phyloP scores from a whole-genome alignment of 78 protist genomes.

The Cavenderia fasciculata region DNA sequence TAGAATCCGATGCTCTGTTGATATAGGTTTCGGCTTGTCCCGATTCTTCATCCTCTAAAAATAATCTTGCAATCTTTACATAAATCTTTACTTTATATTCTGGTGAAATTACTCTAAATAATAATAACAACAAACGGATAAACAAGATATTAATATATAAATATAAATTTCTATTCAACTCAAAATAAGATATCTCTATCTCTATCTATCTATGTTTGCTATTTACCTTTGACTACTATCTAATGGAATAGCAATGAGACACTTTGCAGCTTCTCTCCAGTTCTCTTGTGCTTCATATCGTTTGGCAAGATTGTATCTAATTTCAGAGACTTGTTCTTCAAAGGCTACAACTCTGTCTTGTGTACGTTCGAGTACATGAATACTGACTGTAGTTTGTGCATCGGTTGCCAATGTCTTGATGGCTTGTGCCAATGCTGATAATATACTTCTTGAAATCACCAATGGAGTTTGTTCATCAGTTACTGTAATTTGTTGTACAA shows the following conservation, averaged over 20 bases:
- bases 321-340: slow-evolving; percentile 85
- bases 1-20: slow-evolving; percentile 83
- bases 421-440: slow-evolving; percentile 18
- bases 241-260: slow-evolving; percentile 86
- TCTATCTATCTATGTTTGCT: too few relatives aligned
- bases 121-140: background rate
- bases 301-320: slow-evolving; percentile 79
- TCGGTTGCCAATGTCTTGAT: slow-evolving; percentile 9
- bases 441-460: slow-evolving; percentile 82
- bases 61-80: slow-evolving; percentile 88
- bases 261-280: slow-evolving; percentile 84
- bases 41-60: slow-evolving; percentile 87
- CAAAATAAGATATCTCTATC: too few relatives aligned
- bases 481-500: slow-evolving; percentile 11
- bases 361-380: slow-evolving; percentile 54
- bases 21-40: slow-evolving; percentile 87
- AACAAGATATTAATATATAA: background rate
- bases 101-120: slow-evolving; percentile 72
- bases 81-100: slow-evolving; percentile 88
- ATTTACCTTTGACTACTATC: slow-evolving; percentile 84
- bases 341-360: slow-evolving; percentile 83
- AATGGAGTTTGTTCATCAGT: slow-evolving; percentile 82
- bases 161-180: background rate
- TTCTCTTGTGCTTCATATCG: slow-evolving; percentile 84
- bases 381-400: slow-evolving; percentile 24